Evolutionary conservation across 352 stramenopile genomes (phyloP), one percentile per base, ranked within the genome.

Genomic region (Globisporangium barbulae): DNA sequence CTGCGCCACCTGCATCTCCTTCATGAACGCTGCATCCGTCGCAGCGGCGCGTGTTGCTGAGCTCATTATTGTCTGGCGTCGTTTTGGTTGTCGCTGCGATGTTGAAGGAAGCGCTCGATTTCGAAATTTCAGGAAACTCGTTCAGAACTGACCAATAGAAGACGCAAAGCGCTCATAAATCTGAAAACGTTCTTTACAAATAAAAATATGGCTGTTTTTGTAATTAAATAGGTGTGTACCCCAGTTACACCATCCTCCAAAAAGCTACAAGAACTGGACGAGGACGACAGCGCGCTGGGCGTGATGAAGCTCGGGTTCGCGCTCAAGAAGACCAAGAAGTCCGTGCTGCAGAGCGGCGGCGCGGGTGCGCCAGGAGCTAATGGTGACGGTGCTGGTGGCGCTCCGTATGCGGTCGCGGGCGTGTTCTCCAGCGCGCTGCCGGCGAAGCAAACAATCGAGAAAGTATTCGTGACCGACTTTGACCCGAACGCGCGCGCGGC

Each of bases 391-490:
- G 49, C 25, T 17, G 2, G 33, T 13, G n/a, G 53, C 10, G 53
- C 25, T 19, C 15, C 33, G 41, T 42, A 41, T 21, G 25, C 41
- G 13, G 44, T 45, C 30, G 39, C 50, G 30, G 45, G 68, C 50
- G 74, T 68, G 57, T 72, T 81, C 63, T 25, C 62, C 5, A 61
- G 61, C 2, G 61, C 53, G 0, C 35, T 50, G 28, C 47, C 61
- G 3, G 63, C 53, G 35, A 67, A 65, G 9, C 53, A 56, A 6
- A 49, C 33, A 1, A 53, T 65, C 10, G 73, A 79, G 63, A 86
- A 88, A 53, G 74, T 90, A 19, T 91, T 85, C 63, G 82, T 94
- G n/a, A 89, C 83, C 39, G 79, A 85, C 55, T 94, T 92, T 37
- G 78, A 90, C 48, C 73, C 81, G 3, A 67, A 62, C 48, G 70